phyloP scores from a whole-genome alignment of 441 rosid species.

The Metrosideros polymorpha region DNA sequence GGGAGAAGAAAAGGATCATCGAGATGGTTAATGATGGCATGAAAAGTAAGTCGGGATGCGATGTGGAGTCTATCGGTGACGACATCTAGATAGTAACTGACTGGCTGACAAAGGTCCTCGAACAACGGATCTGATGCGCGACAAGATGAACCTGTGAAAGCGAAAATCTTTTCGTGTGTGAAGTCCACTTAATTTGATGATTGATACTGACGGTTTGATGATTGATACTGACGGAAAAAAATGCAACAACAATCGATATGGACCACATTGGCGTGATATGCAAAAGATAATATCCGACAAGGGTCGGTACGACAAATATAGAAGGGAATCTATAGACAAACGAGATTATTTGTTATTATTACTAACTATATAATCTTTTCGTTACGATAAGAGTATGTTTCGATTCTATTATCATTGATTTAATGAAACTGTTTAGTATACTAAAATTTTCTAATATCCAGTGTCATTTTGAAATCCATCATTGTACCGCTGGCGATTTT shows the following conservation, averaged over 20 bases:
- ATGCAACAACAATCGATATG: rapidly evolving
- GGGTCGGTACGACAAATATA: neutral
- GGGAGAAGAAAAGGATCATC: neutral
- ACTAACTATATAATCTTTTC: no score
- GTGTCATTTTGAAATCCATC: neutral
- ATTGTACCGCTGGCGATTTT: neutral
- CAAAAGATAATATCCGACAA: neutral
- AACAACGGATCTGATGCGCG: neutral
- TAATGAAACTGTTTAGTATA: neutral
- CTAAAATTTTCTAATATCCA: neutral
- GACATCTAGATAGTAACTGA: neutral
- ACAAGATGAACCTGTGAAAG: neutral
- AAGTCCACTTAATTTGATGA: neutral
- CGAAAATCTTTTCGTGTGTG: neutral
- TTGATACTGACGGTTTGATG: neutral
- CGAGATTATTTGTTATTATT: neutral
- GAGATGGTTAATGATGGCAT: neutral
- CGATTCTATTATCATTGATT: no score
- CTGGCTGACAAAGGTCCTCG: neutral
- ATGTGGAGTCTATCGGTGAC: neutral
- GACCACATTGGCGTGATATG: neutral
- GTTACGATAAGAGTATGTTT: no score
- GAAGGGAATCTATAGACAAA: neutral
- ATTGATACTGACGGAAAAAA: neutral
- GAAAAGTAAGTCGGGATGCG: neutral